Base-by-base conservation (phyloP, 2,329 filamentous ascomycete species). In the Fonsecaea multimorphosa region DNA sequence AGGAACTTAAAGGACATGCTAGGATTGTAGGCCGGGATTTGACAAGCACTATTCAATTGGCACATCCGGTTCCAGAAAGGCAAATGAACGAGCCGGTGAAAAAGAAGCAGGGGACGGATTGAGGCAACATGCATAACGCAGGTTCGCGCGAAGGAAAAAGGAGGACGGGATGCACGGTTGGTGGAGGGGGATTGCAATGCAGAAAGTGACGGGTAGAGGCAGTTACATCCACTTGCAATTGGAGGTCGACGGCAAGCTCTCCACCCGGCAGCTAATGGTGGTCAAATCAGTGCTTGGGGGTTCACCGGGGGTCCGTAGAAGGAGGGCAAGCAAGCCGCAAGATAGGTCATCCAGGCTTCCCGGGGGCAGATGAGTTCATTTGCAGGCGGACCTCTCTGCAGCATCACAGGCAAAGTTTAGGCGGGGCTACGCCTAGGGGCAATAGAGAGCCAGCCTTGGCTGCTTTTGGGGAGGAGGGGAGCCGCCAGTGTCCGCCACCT, bases 1-100 rank as follows among this genome's bases (percentile, higher is more conserved):
- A 40, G 61, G 19, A 54, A 31, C 11, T 32, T 32, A 58, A 61
- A 61, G 22, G 56, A 56, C 58, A 60, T 53, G 58, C 58, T 60
- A 44, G 44, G 19, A 36, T 29, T 24, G 29, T 19, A 49, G 32
- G 27, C 34, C 52, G 52, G 52, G 38, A 29, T 31, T n/a, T 32
- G 36, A 40, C 22, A 19, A 19, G 46, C 19, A 24, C 27, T 24
- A 24, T 49, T 49, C 44, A 24, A 53, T 31, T 14, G 52, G 52
- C 16, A 54, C 16, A n/a, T 27, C 31, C 31, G 52, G 29, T 44
- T 51, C 57, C 58, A 60, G 46, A 53, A 60, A 19, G 58, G 58
- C 32, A 60, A 60, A 60, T 16, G 19, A 29, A 2, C 19, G 44
- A 29, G 32, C 12, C 44, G 46, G 46, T 49, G 31, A 52, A 52